Evolutionary conservation across 164 flowering plant species (phyloP), one percentile per base, ranked within the genome.

Genomic region (Magnolia sinica): DNA sequence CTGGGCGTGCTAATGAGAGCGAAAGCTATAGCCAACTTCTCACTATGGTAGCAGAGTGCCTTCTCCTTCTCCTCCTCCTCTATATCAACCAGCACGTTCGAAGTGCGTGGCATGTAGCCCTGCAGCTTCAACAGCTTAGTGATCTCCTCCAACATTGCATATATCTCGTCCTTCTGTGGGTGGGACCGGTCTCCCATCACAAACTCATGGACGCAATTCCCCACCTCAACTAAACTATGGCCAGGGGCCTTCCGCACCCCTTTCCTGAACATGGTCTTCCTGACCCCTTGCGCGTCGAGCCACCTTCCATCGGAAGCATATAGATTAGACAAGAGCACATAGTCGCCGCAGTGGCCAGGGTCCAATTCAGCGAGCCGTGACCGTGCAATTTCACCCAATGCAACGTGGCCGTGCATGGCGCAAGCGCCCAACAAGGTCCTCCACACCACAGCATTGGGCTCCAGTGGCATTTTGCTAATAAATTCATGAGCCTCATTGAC

Each of bases 11-110:
- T 82, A 27, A 82, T 78, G 58, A 82, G 80, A 9, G 72, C 77
- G 49, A 81, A 84, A 50, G 84, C 86, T 76, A 84, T 84, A 6
- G 86, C 86, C 71, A 84, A 63, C 76, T 81, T 84, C 84, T 84
- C 86, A 71, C 86, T 84, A 50, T 82, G 86, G 68, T 84, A 84
- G 73, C 67, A 68, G n/a, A 82, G 73, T 1, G 84, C 80, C 13
- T 78, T 76, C 71, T 81, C 86, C 78, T 78, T 84, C 73, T 84
- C 86, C 76, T 84, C 86, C 72, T 81, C 82, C 45, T 81, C 86
- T 37, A 81, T 84, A 73, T 84, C 86, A 24, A 83, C 82, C 75
- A 82, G 78, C 52, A 82, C 86, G 78, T 82, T 80, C 9, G 86
- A 65, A 2, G 79, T 79, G 3, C 71, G 67, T 50, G 86, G 83